These are phyloP conservation scores for Leccinum disarticulatum DNA, from an alignment of 768 basidiomycete species.

Conservation along the genomic window DNA sequence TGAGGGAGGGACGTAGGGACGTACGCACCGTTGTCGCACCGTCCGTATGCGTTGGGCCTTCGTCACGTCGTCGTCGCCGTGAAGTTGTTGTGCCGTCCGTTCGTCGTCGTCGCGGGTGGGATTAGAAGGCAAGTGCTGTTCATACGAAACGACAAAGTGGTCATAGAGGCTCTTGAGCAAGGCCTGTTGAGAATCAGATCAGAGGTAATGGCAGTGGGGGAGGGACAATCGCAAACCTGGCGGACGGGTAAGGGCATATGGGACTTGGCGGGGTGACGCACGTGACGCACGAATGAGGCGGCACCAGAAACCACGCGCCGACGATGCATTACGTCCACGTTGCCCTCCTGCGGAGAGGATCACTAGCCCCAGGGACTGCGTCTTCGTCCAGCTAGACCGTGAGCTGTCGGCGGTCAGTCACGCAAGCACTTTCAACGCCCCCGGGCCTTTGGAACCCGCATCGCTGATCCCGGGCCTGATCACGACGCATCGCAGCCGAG, in stretches of 20 bases:
- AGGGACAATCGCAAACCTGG: too few species aligned
- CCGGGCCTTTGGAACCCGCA: neutral
- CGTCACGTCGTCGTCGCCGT: too few species aligned
- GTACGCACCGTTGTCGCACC: too few species aligned
- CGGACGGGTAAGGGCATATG: too few species aligned
- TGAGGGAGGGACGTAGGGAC: too few species aligned
- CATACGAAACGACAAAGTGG: conserved; percentile 71
- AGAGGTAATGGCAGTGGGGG: conserved; percentile 1
- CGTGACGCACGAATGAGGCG: too few species aligned
- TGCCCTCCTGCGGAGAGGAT: conserved; percentile 18
- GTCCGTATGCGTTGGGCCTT: too few species aligned
- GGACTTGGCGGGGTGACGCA: too few species aligned
- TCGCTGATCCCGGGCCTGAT: conserved; percentile 1
- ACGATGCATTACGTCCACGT: conserved; percentile 54
- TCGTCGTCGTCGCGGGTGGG: too few species aligned
- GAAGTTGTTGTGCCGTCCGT: too few species aligned
- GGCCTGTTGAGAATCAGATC: conserved; percentile 40
- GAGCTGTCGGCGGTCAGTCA: conserved; percentile 23
- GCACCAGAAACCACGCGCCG: conserved; percentile 34
- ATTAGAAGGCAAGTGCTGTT: conserved; percentile 48
- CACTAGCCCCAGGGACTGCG: neutral
- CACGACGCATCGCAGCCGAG: conserved; percentile 11
- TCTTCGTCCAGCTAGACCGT: conserved; percentile 21
- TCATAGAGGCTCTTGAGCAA: conserved; percentile 76
- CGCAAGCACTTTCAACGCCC: neutral